Percentiles rank a stretch among this genome's conserved stretches.
Evolutionary conservation across 768 basidiomycete species (phyloP).

Genomic region (Nidularia sp.): DNA sequence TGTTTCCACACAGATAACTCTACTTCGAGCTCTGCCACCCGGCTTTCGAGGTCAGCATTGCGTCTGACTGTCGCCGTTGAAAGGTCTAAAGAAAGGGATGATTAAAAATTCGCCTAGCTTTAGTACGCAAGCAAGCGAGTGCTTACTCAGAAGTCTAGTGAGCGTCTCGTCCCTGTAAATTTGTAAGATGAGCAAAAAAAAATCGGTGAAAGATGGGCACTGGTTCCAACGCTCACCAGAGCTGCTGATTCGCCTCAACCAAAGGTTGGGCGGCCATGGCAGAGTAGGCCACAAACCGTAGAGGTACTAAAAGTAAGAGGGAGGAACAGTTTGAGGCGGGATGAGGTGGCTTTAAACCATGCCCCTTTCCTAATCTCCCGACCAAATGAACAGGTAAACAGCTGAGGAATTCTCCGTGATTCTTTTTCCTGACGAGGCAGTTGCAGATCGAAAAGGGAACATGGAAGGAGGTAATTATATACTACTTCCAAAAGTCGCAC

Average conservation of each 20-base stretch:
- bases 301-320: constrained; percentile 26
- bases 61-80: constrained; percentile 61
- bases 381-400: constrained; percentile 48
- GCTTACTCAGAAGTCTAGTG: constrained; percentile 53
- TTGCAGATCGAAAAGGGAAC: constrained; percentile 38
- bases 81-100: constrained; percentile 37
- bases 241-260: constrained; percentile 58
- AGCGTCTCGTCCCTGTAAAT: constrained; percentile 62
- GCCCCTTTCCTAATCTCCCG: constrained; percentile 23
- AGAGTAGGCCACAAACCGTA: constrained; percentile 30
- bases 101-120: no score
- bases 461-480: constrained; percentile 35
- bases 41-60: constrained; percentile 59
- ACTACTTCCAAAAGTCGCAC: constrained; percentile 40
- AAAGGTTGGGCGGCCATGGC: constrained; percentile 52
- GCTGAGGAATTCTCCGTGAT: constrained; percentile 45
- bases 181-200: constrained; percentile 9
- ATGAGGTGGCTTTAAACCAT: constrained; percentile 43
- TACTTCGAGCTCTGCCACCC: constrained; percentile 63
- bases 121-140: constrained; percentile 2
- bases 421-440: constrained; percentile 51
- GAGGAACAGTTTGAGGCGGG: constrained; percentile 37
- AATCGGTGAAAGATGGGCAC: constrained; percentile 6
- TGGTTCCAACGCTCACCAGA: constrained; percentile 46
- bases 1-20: constrained; percentile 71